Percentiles rank a stretch among this genome's conserved stretches.
phyloP scores from a whole-genome alignment of 2,329 filamentous ascomycete species.

The Ceratocystis cubensis region DNA sequence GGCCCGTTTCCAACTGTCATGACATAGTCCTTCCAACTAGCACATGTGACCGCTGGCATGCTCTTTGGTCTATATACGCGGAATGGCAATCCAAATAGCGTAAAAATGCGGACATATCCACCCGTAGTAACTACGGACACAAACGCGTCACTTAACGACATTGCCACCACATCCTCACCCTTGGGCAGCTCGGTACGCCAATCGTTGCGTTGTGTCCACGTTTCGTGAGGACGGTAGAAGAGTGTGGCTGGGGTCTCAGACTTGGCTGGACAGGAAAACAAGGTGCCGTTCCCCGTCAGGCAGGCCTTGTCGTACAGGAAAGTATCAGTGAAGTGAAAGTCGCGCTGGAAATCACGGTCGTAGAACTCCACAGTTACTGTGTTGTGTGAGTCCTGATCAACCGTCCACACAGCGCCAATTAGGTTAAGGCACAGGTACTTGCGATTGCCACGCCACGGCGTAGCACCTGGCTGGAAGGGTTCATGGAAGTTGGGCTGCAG shows the following conservation, averaged over 20 bases:
- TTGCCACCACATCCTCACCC: constrained; percentile 75
- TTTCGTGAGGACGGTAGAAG: constrained; percentile 96
- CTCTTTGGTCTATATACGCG: constrained; percentile 87
- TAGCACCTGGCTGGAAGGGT: constrained; percentile 81
- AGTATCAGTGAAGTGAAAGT: constrained; percentile 96
- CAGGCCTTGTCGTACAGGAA: constrained; percentile 95
- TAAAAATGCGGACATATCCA: constrained; percentile 86
- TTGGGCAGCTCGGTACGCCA: constrained; percentile 81
- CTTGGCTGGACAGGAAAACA: constrained; percentile 69
- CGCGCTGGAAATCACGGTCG: constrained; percentile 78
- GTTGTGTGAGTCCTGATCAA: constrained; percentile 84
- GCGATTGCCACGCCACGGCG: constrained; percentile 87
- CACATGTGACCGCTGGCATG: constrained; percentile 78
- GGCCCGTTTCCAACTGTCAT: constrained; percentile 90
- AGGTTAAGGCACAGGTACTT: constrained; percentile 90
- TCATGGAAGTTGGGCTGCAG: constrained; percentile 58
- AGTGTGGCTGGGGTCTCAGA: constrained; percentile 59
- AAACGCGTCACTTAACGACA: constrained; percentile 84
- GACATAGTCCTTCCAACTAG: constrained; percentile 92
- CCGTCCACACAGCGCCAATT: constrained; percentile 91
- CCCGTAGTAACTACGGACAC: constrained; percentile 76
- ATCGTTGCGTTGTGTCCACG: constrained; percentile 81
- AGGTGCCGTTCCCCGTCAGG: constrained; percentile 67
- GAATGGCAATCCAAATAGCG: constrained; percentile 79
- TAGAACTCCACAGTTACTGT: constrained; percentile 97